Evolutionary conservation across 371 early-diverging fungal genomes (phyloP), one percentile per base, ranked within the genome.

Genomic region (Mucor velutinosus): DNA sequence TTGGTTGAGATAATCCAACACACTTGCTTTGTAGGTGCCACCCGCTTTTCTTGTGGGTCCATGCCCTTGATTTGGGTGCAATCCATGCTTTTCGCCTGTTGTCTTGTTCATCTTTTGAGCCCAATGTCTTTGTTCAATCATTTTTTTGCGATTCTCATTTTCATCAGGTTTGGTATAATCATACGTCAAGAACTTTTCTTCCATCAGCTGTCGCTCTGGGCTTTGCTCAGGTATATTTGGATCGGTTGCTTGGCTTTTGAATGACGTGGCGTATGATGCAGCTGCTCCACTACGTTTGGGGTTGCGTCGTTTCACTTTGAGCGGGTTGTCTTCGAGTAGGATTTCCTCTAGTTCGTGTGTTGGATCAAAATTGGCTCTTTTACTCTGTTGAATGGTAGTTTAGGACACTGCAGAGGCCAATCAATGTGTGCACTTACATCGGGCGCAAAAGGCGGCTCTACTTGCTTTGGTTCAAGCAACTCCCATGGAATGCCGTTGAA

Each of bases 261-360:
- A 33, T 1, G 77, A 78, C 4, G 47, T 64, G 4, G 39, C 64
- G 37, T 64, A 57, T 30, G 66, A 62, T 55, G 60, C 47, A 23
- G 62, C 64, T 27, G 70, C 64, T 10, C 72, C 73, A 17, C 73
- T 76, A 0, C 72, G 68, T 49, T 77, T 78, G 4, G 70, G 66
- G 4, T 65, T 70, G 21, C 82, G 66, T 56, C 76, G 81, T 29
- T 62, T 69, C 3, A 76, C 84, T 19, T 88, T 89, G n/a, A 97
- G 79, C 4, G 98, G 96, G 67, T 95, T 93, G 25, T 97, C 95
- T 72, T 98, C 98, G 45, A 96, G 77, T 33, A 97, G 77, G 27
- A 97, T 85, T 71, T 99, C 99, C 66, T 98, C 98, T 6, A 97
- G 82, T 60, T 99, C 98, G 71, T 95, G 93, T 7, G 96, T 93